phyloP scores from a whole-genome alignment of 805 yeast genomes.

The Kuraishia piskuri region DNA sequence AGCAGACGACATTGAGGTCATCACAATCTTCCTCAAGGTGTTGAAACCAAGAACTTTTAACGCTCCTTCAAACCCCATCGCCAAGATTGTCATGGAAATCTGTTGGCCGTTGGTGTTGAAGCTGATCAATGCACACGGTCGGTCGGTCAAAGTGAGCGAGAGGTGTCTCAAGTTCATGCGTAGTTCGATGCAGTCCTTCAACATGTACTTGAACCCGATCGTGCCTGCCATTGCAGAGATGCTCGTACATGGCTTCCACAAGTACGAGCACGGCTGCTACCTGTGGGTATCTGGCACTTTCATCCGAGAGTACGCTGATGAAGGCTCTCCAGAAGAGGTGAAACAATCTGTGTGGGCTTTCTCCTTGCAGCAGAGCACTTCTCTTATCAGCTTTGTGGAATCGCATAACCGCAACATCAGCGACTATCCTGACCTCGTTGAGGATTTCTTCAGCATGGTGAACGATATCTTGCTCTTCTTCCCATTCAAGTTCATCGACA shows the following conservation, averaged over 20 bases:
- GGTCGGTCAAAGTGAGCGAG: conserved; percentile 60
- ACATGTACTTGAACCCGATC: conserved; percentile 45
- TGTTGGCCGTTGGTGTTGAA: conserved; percentile 48
- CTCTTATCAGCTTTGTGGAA: conserved; percentile 41
- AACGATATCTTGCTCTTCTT: conserved; percentile 70
- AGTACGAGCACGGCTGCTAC: conserved; percentile 70
- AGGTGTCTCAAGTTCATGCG: conserved; percentile 62
- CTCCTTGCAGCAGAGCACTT: conserved; percentile 54
- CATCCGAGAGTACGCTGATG: conserved; percentile 60
- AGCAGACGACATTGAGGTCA: conserved; percentile 68
- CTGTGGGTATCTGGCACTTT: conserved; percentile 85
- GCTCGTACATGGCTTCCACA: conserved; percentile 61
- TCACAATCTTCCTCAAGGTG: conserved; percentile 50
- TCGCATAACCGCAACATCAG: conserved; percentile 7
- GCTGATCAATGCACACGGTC: conserved; percentile 47
- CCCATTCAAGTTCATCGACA: conserved; percentile 43
- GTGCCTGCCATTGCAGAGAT: conserved; percentile 58
- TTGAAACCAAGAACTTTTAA: conserved; percentile 39
- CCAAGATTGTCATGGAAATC: conserved; percentile 41
- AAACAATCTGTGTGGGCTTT: conserved; percentile 65
- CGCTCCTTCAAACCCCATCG: conserved; percentile 37
- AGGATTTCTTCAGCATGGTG: conserved; percentile 80
- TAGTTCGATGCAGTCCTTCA: conserved; percentile 54
- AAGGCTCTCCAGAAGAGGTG: conserved; percentile 28
- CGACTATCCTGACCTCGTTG: conserved; percentile 59